A percentile compares a stretch with the other conserved stretches of the same genome.
These are phyloP conservation scores for Lactarius hatsudake DNA, from an alignment of 768 basidiomycete genomes.

Conservation along the genomic window DNA sequence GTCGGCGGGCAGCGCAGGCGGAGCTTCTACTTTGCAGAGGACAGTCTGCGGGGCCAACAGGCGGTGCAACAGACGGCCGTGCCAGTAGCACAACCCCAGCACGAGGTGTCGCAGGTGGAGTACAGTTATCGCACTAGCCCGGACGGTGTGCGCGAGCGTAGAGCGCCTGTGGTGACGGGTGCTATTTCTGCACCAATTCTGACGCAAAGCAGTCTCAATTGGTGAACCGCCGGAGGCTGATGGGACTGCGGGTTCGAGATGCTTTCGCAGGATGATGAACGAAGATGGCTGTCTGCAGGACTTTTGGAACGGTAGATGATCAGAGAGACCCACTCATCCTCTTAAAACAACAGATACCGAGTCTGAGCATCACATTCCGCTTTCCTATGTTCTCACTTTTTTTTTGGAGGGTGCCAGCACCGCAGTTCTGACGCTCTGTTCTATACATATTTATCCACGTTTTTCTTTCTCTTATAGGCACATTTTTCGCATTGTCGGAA, in stretches of 20 bases:
- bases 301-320: neutral
- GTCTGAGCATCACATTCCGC: slow-evolving; percentile 4
- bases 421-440: slow-evolving; percentile 3
- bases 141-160: slow-evolving; percentile 53
- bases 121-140: slow-evolving; percentile 36
- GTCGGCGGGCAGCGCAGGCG: slow-evolving; percentile 68
- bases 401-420: neutral
- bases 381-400: slow-evolving; percentile 1
- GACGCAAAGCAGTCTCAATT: slow-evolving; percentile 82
- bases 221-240: slow-evolving; percentile 44
- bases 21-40: slow-evolving; percentile 87
- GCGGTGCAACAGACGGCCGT: neutral
- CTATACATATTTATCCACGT: slow-evolving; percentile 4
- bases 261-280: neutral
- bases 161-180: slow-evolving; percentile 50
- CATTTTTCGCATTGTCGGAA: slow-evolving; percentile 4
- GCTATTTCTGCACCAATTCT: slow-evolving; percentile 75
- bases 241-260: neutral
- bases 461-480: neutral
- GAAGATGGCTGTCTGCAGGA: neutral
- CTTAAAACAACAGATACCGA: slow-evolving; percentile 7
- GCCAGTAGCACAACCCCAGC: slow-evolving; percentile 37
- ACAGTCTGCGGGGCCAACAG: slow-evolving; percentile 51
- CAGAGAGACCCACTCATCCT: neutral
- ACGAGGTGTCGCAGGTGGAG: slow-evolving; percentile 34